These are phyloP conservation scores for Fusarium mundagurra DNA, from an alignment of 2,329 filamentous ascomycete species.

Conservation along the genomic window DNA sequence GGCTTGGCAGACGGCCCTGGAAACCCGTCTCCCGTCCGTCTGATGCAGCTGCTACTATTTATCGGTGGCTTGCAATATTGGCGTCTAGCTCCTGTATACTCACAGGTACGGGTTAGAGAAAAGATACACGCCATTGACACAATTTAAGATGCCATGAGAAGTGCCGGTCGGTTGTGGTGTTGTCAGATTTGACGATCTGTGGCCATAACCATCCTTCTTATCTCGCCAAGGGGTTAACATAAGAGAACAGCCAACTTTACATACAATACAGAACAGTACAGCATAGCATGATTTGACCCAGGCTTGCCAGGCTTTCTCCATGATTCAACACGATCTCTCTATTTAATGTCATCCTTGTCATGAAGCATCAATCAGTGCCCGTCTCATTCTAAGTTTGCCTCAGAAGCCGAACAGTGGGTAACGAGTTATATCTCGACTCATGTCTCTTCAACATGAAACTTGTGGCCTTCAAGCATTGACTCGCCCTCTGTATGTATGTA, in stretches of 20 bases:
- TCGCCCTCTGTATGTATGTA: background rate
- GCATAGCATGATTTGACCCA: background rate
- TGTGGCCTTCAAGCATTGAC: background rate
- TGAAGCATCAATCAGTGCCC: conserved; percentile 7
- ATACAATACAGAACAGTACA: background rate
- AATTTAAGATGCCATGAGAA: background rate
- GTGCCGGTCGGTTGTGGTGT: background rate
- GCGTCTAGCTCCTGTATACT: conserved; percentile 7
- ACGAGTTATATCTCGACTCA: conserved; percentile 16
- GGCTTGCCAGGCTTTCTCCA: background rate
- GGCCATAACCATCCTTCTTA: background rate
- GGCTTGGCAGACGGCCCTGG: conserved; percentile 31
- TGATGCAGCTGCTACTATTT: conserved; percentile 2
- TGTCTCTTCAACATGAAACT: conserved; percentile 18
- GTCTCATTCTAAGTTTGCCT: conserved; percentile 20
- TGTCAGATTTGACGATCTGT: background rate
- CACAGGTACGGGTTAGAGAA: background rate
- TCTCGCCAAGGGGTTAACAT: background rate
- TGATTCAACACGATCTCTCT: background rate
- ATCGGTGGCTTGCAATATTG: conserved; percentile 16
- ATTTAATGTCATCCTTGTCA: conserved; percentile 11
- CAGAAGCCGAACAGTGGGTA: conserved; percentile 19
- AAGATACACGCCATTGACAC: conserved; percentile 1
- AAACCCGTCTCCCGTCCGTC: conserved; percentile 13
- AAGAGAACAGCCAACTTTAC: background rate